These are phyloP conservation scores for Blastomyces percursus DNA, from an alignment of 2,329 filamentous ascomycete genomes.

Conservation along the genomic window DNA sequence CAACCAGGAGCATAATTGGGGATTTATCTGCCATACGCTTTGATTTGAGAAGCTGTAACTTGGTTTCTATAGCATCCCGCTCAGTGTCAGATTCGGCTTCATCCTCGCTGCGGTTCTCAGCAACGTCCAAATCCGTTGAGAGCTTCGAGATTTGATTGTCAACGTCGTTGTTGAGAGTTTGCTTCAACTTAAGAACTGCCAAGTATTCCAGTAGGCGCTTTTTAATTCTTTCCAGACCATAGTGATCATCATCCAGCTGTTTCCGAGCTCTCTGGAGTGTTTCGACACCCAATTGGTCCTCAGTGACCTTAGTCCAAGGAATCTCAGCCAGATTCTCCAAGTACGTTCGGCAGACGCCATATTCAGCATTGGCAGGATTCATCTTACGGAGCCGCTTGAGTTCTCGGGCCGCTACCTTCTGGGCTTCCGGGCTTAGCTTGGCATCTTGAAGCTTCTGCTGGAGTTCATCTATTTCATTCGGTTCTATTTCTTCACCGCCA, in stretches of 20 bases:
- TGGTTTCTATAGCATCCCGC: constrained; percentile 43
- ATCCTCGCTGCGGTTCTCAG: constrained; percentile 48
- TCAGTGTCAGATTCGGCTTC: constrained; percentile 39
- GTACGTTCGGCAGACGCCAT: constrained; percentile 86
- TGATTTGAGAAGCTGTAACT: constrained; percentile 63
- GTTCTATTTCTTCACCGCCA: constrained; percentile 62
- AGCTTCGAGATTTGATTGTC: constrained; percentile 59
- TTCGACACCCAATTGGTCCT: constrained; percentile 72
- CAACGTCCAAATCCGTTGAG: constrained; percentile 34
- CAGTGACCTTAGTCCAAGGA: constrained; percentile 75
- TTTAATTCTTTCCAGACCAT: constrained; percentile 93
- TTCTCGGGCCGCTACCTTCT: constrained; percentile 84
- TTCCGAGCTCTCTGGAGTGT: constrained; percentile 70
- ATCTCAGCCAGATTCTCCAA: constrained; percentile 90
- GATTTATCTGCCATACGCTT: constrained; percentile 90
- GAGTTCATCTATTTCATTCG: constrained; percentile 82
- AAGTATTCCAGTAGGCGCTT: constrained; percentile 91
- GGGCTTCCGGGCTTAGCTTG: constrained; percentile 68
- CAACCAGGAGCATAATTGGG: constrained; percentile 84
- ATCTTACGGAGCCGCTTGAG: constrained; percentile 83
- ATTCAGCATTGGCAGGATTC: constrained; percentile 92
- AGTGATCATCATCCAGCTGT: constrained; percentile 92
- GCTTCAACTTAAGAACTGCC: constrained; percentile 90
- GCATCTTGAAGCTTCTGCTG: constrained; percentile 78
- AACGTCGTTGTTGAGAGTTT: constrained; percentile 73